Evolutionary conservation across 306 rosid species (phyloP).

Genomic region (Ziziphus jujuba): DNA sequence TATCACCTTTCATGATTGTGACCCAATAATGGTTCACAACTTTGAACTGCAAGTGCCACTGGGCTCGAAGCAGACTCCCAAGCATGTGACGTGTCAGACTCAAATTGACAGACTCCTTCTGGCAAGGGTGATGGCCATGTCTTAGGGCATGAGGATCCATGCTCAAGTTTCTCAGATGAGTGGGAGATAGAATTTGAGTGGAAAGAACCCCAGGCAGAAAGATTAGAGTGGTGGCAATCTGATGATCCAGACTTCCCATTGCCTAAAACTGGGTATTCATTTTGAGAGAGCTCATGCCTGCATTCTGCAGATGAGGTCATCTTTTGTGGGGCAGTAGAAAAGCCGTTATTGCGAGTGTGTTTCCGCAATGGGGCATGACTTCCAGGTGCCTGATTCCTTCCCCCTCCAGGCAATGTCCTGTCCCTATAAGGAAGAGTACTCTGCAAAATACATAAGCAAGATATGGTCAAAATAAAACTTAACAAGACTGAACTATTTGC

Average conservation of each 20-base stretch:
- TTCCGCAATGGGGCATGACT: conserved; percentile 44
- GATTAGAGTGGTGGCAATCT: conserved; percentile 44
- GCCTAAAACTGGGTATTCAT: conserved; percentile 52
- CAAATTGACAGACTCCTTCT: conserved; percentile 38
- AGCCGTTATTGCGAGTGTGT: conserved; percentile 33
- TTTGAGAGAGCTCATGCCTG: conserved; percentile 44
- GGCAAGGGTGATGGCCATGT: conserved; percentile 37
- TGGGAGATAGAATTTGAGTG: conserved; percentile 40
- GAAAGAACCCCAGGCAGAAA: conserved; percentile 38
- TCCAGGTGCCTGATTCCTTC: conserved; percentile 48
- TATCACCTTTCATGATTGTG: conserved; percentile 54
- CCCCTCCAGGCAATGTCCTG: conserved; percentile 45
- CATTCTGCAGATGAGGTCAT: conserved; percentile 35
- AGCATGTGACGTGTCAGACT: conserved; percentile 31
- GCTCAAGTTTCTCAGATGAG: conserved; percentile 47
- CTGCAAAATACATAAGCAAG: conserved; percentile 42
- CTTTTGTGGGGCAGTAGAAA: conserved; percentile 39
- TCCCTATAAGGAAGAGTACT: conserved; percentile 44
- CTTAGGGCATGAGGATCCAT: conserved; percentile 44
- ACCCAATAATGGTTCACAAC: conserved; percentile 7
- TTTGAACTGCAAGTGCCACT: conserved; percentile 33
- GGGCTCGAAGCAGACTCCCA: conserved; percentile 29
- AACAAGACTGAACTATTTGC: neutral
- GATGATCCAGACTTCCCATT: conserved; percentile 36
- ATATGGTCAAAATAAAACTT: neutral